A percentile compares a stretch with the other conserved stretches of the same genome.
These are phyloP conservation scores for Pseudogymnoascus sp. DNA, from an alignment of 2,329 filamentous ascomycete species.

Conservation along the genomic window DNA sequence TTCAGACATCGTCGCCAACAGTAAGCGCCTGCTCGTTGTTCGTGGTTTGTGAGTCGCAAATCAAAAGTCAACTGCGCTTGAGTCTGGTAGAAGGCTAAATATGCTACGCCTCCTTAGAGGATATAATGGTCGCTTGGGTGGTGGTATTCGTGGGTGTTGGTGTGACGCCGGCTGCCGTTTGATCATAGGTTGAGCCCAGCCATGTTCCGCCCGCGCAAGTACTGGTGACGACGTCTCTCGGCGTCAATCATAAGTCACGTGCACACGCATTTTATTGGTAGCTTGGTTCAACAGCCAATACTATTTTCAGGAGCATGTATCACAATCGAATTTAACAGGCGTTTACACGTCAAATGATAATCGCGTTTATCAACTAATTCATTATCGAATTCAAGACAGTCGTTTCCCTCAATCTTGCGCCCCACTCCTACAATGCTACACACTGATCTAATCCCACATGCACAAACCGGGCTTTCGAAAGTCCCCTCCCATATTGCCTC, in stretches of 20 bases:
- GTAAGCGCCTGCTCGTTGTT: conserved; percentile 3
- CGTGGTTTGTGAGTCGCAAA: not conserved
- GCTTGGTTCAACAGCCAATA: not conserved
- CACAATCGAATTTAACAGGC: not conserved
- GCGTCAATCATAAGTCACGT: conserved; percentile 1
- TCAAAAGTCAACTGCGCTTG: not conserved
- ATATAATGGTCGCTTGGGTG: not conserved
- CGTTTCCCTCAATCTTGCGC: conserved; percentile 6
- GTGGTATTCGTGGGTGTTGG: not conserved
- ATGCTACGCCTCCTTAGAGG: not conserved
- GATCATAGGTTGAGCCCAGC: not conserved
- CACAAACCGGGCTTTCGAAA: not conserved
- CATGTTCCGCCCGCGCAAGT: conserved; percentile 1
- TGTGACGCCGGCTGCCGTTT: not conserved
- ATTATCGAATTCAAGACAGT: conserved; percentile 3
- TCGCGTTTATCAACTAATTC: conserved; percentile 7
- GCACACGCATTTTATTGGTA: not conserved
- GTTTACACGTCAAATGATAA: conserved; percentile 2
- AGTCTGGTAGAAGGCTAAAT: not conserved
- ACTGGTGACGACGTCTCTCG: not conserved
- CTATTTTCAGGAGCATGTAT: not conserved
- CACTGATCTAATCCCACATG: conserved; percentile 6
- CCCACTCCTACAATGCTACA: conserved; percentile 8
- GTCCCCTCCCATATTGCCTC: conserved; percentile 3
- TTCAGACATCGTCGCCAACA: conserved; percentile 42